phyloP scores from a whole-genome alignment of 768 basidiomycete genomes.

The Podaxis sp. region DNA sequence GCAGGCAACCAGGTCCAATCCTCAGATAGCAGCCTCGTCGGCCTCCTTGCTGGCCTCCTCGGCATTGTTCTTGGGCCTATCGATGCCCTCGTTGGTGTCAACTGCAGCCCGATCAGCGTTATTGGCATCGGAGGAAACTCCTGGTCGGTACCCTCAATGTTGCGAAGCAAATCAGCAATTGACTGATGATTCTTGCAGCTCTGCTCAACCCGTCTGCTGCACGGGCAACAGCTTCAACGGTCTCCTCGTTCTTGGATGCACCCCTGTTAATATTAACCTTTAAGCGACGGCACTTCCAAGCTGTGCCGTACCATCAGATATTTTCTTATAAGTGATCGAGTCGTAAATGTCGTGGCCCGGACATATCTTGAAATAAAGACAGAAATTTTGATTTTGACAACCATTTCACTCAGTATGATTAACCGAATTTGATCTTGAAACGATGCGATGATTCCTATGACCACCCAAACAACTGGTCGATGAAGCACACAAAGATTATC shows the following conservation, averaged over 20 bases:
- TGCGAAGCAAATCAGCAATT: not conserved
- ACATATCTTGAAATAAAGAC: not conserved
- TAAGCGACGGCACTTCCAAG: constrained; percentile 4
- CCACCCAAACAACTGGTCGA: no score
- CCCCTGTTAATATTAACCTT: constrained; percentile 28
- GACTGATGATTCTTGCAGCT: constrained; percentile 14
- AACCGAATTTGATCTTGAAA: no score
- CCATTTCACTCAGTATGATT: no score
- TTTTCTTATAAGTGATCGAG: no score
- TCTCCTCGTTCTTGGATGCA: constrained; percentile 30
- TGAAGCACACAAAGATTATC: no score
- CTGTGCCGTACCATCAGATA: no score
- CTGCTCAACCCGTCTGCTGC: constrained; percentile 32
- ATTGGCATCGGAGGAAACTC: constrained; percentile 25
- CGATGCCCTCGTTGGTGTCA: constrained; percentile 18
- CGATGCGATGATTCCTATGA: no score
- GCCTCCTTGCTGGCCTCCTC: constrained; percentile 29
- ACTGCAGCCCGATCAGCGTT: constrained; percentile 31
- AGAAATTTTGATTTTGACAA: no score
- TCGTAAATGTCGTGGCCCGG: no score
- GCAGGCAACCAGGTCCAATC: constrained; percentile 25
- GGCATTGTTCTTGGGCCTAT: constrained; percentile 27
- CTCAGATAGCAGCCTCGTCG: constrained; percentile 17
- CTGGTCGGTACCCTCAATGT: constrained; percentile 18
- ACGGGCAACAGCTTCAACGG: constrained; percentile 28